Evolutionary conservation across 164 flowering plant genomes (phyloP), one percentile per base, ranked within the genome.

Genomic region (Malania oleifera): DNA sequence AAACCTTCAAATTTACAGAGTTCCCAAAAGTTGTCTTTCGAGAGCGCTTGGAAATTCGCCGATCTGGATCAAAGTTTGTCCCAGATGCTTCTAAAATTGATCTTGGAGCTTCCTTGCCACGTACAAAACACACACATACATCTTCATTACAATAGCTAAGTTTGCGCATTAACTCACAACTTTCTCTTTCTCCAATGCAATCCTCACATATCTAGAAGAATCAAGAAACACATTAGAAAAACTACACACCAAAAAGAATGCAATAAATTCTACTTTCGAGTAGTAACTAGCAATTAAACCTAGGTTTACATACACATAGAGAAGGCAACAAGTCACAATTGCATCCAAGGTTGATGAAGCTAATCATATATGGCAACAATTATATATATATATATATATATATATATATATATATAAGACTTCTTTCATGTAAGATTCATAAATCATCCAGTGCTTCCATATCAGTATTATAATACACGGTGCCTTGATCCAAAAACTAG

Each of bases 121-220:
- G 87, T 26, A 86, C 79, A 71, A 89, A 73, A 59, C 69, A 68
- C 12, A 95, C 83, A 70, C 67, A 63, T 50, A 95, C 84, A 59
- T 89, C 85, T 72, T 85, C 87, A 56, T 91, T 67, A 62, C 66
- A 66, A 59, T 95, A 95, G 61, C 77, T 84, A 60, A 85, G 95
- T 61, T 78, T 95, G 73, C 59, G 76, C 89, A 85, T 73, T 64
- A 95, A 72, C 69, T 91, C 81, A 64, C 81, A 75, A 69, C 91
- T 88, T 74, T 91, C 91, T 72, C 80, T 78, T 74, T 95, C 97
- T 51, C 97, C 96, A 67, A 95, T 79, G 79, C 99, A 95, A 8
- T 73, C 85, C 65, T 91, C 93, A 60, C 99, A 95, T 13, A 84
- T 67, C 99, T 95, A 65, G 66, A 54, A 67, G 17, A 63, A 59